These are phyloP conservation scores for Aristolochia contorta DNA, from an alignment of 164 flowering plant genomes.

Conservation along the genomic window DNA sequence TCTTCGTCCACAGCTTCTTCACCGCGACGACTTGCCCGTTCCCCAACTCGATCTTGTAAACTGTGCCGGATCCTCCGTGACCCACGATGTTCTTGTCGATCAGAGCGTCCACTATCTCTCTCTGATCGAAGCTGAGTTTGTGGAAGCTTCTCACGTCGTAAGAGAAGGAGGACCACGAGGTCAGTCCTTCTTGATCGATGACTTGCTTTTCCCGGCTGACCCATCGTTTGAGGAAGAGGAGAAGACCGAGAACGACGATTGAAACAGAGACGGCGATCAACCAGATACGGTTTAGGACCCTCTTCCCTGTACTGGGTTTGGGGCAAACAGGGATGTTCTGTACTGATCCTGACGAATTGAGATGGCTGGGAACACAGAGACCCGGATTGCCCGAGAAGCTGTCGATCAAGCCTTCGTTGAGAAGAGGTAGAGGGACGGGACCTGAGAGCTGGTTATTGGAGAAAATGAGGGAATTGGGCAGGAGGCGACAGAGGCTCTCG, in stretches of 20 bases:
- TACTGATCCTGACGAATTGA: conserved; percentile 18
- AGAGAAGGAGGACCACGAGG: conserved; percentile 43
- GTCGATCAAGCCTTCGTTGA: conserved; percentile 53
- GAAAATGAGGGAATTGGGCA: conserved; percentile 74
- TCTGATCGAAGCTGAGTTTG: conserved; percentile 47
- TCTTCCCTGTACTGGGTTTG: conserved; percentile 25
- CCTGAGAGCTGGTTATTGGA: conserved; percentile 72
- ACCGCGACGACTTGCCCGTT: conserved; percentile 74
- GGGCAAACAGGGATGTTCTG: conserved; percentile 46
- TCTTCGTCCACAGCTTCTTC: conserved; percentile 69
- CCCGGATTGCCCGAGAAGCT: conserved; percentile 75
- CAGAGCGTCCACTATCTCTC: conserved; percentile 60
- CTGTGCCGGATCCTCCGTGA: conserved; percentile 90
- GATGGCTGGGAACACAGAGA: conserved; percentile 43
- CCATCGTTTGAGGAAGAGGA: conserved; percentile 43
- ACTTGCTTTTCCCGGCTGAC: conserved; percentile 23
- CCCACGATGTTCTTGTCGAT: conserved; percentile 83
- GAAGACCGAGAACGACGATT: conserved; percentile 38
- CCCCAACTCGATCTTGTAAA: conserved; percentile 61
- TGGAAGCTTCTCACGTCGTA: conserved; percentile 78
- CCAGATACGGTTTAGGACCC: conserved; percentile 42
- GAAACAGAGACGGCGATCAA: conserved; percentile 33
- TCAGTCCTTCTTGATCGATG: conserved; percentile 34
- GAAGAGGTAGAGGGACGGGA: conserved; percentile 51
- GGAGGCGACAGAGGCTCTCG: conserved; percentile 43